A percentile compares a stretch with the other conserved stretches of the same genome.
These are phyloP conservation scores for Thermomyces lanuginosus DNA, from an alignment of 2,329 filamentous ascomycete genomes.

Conservation along the genomic window DNA sequence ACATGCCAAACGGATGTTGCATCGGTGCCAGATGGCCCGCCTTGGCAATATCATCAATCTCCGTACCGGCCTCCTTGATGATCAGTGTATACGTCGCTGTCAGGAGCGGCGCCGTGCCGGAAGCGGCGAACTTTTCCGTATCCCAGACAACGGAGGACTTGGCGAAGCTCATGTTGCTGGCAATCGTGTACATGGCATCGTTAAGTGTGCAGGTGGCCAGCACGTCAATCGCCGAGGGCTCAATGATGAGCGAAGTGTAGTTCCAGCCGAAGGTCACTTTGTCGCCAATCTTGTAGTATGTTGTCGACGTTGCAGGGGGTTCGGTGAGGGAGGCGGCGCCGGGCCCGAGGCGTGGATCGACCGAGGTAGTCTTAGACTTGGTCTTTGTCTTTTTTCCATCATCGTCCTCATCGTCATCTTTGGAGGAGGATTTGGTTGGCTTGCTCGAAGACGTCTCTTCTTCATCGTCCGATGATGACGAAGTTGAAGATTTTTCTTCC, in stretches of 20 bases:
- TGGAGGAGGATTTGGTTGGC: constrained; percentile 3
- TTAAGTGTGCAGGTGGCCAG: constrained; percentile 45
- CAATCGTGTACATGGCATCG: constrained; percentile 44
- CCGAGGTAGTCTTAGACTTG: constrained; percentile 23
- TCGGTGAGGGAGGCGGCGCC: constrained; percentile 48
- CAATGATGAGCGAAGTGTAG: constrained; percentile 46
- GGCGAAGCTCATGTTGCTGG: constrained; percentile 40
- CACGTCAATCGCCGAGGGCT: constrained; percentile 44
- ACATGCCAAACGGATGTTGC: constrained; percentile 47
- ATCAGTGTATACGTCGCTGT: constrained; percentile 47
- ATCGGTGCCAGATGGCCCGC: constrained; percentile 41
- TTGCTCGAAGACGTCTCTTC: neutral
- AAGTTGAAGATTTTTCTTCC: too few relatives aligned
- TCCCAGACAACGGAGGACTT: constrained; percentile 42
- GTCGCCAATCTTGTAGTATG: constrained; percentile 50
- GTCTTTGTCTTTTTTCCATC: constrained; percentile 10
- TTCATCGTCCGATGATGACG: neutral
- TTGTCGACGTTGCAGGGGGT: constrained; percentile 34
- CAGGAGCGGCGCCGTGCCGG: constrained; percentile 36
- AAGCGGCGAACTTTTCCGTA: constrained; percentile 36
- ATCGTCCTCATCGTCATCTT: too few relatives aligned
- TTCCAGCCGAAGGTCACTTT: constrained; percentile 51
- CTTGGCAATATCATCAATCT: constrained; percentile 33
- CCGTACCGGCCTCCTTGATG: constrained; percentile 42
- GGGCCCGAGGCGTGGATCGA: constrained; percentile 38